These are phyloP conservation scores for Mesembryanthemum crystallinum DNA, from an alignment of 148 eudicot species.

Conservation along the genomic window DNA sequence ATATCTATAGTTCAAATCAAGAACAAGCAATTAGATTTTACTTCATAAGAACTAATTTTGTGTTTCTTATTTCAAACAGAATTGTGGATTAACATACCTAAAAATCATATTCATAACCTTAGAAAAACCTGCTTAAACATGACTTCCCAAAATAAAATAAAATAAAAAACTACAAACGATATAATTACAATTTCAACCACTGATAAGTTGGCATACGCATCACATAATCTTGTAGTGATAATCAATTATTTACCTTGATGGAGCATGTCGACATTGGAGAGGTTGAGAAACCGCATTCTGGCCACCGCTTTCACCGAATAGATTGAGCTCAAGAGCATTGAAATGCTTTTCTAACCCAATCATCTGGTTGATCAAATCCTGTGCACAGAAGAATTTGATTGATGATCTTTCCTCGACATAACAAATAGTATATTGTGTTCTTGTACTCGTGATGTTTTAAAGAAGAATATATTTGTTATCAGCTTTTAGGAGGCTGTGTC, in stretches of 20 bases:
- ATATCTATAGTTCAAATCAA: too few species aligned
- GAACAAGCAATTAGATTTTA: too few species aligned
- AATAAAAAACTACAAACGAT: too few species aligned
- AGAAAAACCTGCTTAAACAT: too few species aligned
- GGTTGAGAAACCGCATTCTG: conserved; percentile 37
- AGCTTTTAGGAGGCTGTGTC: too few species aligned
- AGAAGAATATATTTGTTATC: neutral
- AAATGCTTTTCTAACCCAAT: conserved; percentile 85
- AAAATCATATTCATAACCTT: too few species aligned
- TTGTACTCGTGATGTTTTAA: neutral
- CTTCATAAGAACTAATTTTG: too few species aligned
- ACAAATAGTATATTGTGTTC: neutral
- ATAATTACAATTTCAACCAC: neutral
- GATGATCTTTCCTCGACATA: neutral
- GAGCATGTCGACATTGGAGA: conserved; percentile 39
- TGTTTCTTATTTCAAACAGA: too few species aligned
- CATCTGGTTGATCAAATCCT: conserved; percentile 73
- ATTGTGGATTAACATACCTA: too few species aligned
- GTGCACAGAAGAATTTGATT: conserved; percentile 20
- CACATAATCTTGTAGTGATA: neutral
- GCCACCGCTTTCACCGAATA: conserved; percentile 60
- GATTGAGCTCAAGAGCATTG: conserved; percentile 71
- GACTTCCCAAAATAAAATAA: too few species aligned
- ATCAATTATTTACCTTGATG: conserved; percentile 55
- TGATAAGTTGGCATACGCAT: neutral